These are phyloP conservation scores for Backusella tarrabulga DNA, from an alignment of 192 early-diverging fungal species.

Conservation along the genomic window DNA sequence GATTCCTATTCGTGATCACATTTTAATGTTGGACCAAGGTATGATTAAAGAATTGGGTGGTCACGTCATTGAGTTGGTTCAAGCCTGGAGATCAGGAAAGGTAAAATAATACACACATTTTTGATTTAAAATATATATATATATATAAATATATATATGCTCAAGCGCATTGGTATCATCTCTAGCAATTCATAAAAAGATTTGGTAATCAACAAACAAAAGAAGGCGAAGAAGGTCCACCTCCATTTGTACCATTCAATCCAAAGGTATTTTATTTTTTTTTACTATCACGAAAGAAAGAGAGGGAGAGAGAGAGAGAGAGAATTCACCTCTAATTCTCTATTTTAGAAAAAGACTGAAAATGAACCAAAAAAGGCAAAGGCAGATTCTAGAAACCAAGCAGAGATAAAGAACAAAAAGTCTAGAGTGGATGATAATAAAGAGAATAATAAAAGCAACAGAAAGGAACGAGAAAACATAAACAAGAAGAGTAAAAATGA, in stretches of 20 bases:
- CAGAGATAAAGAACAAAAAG: background rate
- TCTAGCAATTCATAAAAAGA: conserved; percentile 25
- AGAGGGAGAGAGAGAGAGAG: too few relatives aligned
- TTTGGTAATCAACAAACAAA: background rate
- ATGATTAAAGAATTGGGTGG: conserved; percentile 33
- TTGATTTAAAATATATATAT: background rate
- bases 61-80: conserved; percentile 31
- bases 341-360: background rate
- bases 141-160: background rate
- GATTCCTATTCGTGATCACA: conserved; percentile 30
- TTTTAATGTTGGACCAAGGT: conserved; percentile 24
- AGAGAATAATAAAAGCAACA: background rate
- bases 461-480: background rate
- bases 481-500: background rate
- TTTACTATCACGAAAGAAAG: too few relatives aligned
- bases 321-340: background rate
- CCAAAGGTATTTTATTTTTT: background rate
- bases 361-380: background rate
- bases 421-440: background rate
- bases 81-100: conserved; percentile 37
- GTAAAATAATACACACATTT: background rate
- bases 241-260: conserved; percentile 36
- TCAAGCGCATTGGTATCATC: too few relatives aligned
- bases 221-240: conserved; percentile 20
- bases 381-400: background rate